A percentile compares a stretch with the other conserved stretches of the same genome.
phyloP scores from a whole-genome alignment of 2,329 filamentous ascomycete species.

The Apiospora arundinis region DNA sequence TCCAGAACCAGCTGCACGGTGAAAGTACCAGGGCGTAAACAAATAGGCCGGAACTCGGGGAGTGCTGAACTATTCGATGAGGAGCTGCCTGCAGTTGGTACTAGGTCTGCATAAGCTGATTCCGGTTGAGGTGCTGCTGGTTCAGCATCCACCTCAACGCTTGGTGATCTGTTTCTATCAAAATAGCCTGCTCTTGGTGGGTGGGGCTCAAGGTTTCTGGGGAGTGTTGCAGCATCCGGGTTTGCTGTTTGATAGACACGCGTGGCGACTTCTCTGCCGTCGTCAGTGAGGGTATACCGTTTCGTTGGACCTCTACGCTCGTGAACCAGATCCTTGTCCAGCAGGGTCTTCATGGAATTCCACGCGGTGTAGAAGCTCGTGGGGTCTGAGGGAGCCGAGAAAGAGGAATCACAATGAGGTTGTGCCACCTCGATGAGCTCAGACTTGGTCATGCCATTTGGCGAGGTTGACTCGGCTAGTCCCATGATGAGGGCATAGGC shows the following conservation, averaged over 20 bases:
- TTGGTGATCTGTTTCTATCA: conserved; percentile 28
- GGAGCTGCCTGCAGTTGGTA: conserved; percentile 47
- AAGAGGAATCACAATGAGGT: conserved; percentile 75
- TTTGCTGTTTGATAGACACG: conserved; percentile 61
- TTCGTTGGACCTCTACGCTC: conserved; percentile 72
- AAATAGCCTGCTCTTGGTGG: conserved; percentile 1
- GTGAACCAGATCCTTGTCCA: conserved; percentile 75
- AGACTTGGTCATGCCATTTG: conserved; percentile 67
- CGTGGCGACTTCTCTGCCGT: conserved; percentile 77
- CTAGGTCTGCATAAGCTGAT: conserved; percentile 41
- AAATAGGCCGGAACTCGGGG: conserved; percentile 63
- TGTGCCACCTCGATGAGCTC: conserved; percentile 74
- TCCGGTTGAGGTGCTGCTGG: conserved; percentile 21
- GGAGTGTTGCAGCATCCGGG: conserved; percentile 28
- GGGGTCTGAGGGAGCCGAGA: conserved; percentile 69
- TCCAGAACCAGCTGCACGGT: conserved; percentile 77
- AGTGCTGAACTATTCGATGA: conserved; percentile 38
- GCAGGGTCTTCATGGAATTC: conserved; percentile 80
- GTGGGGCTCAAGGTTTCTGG: conserved; percentile 3
- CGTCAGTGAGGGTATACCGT: conserved; percentile 75
- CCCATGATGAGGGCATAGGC: conserved; percentile 75
- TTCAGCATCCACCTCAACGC: conserved; percentile 32
- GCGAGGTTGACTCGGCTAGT: conserved; percentile 63
- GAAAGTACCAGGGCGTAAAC: conserved; percentile 69
- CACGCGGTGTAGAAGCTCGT: conserved; percentile 80